Evolutionary conservation across 2,329 filamentous ascomycete species (phyloP).

Genomic region (Beauveria rudraprayagi): DNA sequence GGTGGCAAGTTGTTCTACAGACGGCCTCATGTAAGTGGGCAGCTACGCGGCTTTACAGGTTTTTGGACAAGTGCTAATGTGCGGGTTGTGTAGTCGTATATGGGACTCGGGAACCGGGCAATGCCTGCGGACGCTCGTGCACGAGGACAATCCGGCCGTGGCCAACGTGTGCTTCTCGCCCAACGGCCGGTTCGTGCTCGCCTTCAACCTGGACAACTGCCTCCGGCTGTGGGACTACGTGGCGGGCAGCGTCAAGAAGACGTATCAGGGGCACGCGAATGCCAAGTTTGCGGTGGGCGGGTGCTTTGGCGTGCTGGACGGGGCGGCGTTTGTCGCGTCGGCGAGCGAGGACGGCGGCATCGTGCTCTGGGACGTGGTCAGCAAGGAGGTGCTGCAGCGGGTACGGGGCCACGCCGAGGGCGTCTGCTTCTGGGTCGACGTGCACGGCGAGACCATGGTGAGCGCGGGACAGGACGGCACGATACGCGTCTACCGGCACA

Average conservation of each 20-base stretch:
- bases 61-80: neutral
- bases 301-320: slow-evolving; percentile 59
- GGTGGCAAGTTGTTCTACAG: slow-evolving; percentile 83
- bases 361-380: slow-evolving; percentile 83
- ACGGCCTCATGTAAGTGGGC: slow-evolving; percentile 69
- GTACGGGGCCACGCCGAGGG: slow-evolving; percentile 44
- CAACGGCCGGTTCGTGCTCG: slow-evolving; percentile 87
- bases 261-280: slow-evolving; percentile 89
- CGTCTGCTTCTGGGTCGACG: slow-evolving; percentile 60
- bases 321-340: slow-evolving; percentile 59
- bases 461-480: slow-evolving; percentile 48
- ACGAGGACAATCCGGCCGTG: slow-evolving; percentile 91
- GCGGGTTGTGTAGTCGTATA: slow-evolving; percentile 52
- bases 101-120: slow-evolving; percentile 96
- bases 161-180: slow-evolving; percentile 86
- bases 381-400: slow-evolving; percentile 72
- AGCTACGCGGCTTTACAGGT: neutral
- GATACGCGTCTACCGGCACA: slow-evolving; percentile 41
- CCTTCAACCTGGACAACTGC: slow-evolving; percentile 84
- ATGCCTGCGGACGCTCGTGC: slow-evolving; percentile 86
- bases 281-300: slow-evolving; percentile 76
- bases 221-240: slow-evolving; percentile 94
- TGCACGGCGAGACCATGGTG: slow-evolving; percentile 47
- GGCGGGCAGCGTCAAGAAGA: slow-evolving; percentile 85
- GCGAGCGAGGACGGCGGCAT: slow-evolving; percentile 84